Evolutionary conservation across 768 basidiomycete species (phyloP).

Genomic region (Termitomyces sp.): DNA sequence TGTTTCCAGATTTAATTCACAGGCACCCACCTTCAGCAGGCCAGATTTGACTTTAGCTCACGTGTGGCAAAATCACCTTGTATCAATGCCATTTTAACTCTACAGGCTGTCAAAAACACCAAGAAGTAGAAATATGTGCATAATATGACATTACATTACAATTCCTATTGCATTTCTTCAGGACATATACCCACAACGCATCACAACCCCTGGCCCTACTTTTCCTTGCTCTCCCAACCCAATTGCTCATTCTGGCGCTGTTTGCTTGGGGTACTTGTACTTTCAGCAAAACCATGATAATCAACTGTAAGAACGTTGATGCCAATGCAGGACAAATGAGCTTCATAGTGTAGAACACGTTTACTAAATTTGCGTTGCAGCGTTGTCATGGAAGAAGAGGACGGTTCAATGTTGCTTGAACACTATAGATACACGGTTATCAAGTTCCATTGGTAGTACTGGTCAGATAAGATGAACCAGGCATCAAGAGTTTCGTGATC

Average conservation of each 20-base stretch:
- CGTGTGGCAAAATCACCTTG: no score
- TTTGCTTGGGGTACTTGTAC: conserved; percentile 74
- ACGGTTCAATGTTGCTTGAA: conserved; percentile 64
- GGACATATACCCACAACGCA: no score
- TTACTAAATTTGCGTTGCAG: conserved; percentile 62
- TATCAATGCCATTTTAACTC: no score
- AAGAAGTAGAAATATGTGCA: no score
- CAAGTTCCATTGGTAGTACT: conserved; percentile 48
- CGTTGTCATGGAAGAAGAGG: conserved; percentile 94
- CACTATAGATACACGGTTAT: conserved; percentile 47
- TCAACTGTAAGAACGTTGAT: conserved; percentile 84
- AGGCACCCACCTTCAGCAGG: no score
- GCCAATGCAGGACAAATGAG: conserved; percentile 59
- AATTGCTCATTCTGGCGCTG: conserved; percentile 4
- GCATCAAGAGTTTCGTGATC: conserved; percentile 84
- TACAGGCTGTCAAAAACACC: no score
- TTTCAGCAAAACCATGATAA: conserved; percentile 92
- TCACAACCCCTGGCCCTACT: no score
- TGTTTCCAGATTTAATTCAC: no score
- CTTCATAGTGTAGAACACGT: conserved; percentile 67
- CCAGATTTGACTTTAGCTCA: no score
- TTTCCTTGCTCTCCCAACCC: no score
- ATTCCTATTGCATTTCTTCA: no score
- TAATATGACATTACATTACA: no score
- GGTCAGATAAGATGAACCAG: conserved; percentile 78